Percentiles rank a stretch among this genome's conserved stretches.
These are phyloP conservation scores for Pontederia paniculata DNA, from an alignment of 176 grass and related monocot species.

Conservation along the genomic window DNA sequence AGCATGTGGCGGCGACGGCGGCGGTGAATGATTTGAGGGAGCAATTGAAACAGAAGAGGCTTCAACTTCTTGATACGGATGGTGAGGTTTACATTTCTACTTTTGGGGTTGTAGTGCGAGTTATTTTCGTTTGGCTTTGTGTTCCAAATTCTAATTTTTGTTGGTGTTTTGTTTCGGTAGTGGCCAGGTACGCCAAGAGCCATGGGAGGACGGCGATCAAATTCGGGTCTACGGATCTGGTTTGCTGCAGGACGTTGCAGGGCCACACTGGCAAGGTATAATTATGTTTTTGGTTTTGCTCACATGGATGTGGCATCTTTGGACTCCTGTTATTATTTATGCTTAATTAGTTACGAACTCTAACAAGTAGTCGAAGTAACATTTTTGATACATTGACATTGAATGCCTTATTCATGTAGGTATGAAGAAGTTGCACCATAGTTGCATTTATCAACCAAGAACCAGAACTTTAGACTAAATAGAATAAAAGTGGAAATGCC, in stretches of 20 bases:
- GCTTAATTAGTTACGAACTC: too few relatives aligned
- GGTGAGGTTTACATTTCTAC: constrained; percentile 26
- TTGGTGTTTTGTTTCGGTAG: constrained; percentile 27
- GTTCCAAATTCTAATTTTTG: neutral
- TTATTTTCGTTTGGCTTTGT: neutral
- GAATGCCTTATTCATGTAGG: too few relatives aligned
- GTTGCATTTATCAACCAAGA: too few relatives aligned
- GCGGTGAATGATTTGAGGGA: constrained; percentile 70
- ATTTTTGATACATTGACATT: too few relatives aligned
- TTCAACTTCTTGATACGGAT: constrained; percentile 81
- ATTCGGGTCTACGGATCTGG: constrained; percentile 84
- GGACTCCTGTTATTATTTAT: neutral
- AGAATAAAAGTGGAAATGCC: too few relatives aligned
- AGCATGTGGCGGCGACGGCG: constrained; percentile 51
- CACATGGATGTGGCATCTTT: neutral
- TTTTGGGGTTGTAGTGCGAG: neutral
- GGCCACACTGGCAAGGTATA: constrained; percentile 13
- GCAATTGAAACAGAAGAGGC: constrained; percentile 45
- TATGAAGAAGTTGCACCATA: too few relatives aligned
- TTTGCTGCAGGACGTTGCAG: constrained; percentile 32
- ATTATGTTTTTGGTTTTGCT: neutral
- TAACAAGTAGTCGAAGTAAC: too few relatives aligned
- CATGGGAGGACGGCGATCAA: constrained; percentile 55
- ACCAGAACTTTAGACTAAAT: too few relatives aligned
- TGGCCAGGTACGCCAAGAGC: constrained; percentile 61